Base-by-base conservation (phyloP, 441 rosid species). In the Croton setiger region DNA sequence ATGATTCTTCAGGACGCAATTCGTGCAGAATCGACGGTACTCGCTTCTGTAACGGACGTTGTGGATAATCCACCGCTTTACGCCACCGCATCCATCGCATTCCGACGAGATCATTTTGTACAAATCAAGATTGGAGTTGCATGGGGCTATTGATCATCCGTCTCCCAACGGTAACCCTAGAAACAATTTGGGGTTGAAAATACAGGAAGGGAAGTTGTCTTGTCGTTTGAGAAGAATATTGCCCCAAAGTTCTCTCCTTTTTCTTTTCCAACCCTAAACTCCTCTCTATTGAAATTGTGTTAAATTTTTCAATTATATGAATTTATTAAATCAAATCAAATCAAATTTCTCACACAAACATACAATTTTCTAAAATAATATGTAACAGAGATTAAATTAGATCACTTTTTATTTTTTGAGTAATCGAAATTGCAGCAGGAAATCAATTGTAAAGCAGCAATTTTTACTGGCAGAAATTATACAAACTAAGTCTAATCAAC, bases 11-110 rank as follows among this genome's bases (percentile, higher is more conserved):
- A 91, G 88, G 56, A 88, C 79, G 81, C 97, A 91, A 66, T 91
- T 80, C 70, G 87, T 84, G 84, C 97, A 91, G 64, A 87, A 74
- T 13, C 84, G 88, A 63, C 90, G 86, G 81, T 72, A 81, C n/a
- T 35, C 57, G 64, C 78, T 79, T 60, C 80, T 66, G 62, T 82
- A 81, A 20, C 81, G 75, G 73, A 88, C 80, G 78, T 74, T 75
- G 84, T 86, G 90, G 66, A 84, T 85, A 61, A 91, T 69, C 64
- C 79, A 75, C 44, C 77, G 79, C 60, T 80, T 86, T 36, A 48
- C 64, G 47, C 65, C 66, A 11, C 79, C 62, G 81, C 95, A 91
- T 15, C 68, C 76, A 21, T 68, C 79, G 83, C 97, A 91, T 66
- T 80, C 71, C n/a, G 66, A 76, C 56, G 3, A 79, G 45, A 23